Evolutionary conservation across 2,329 filamentous ascomycete species (phyloP).

Genomic region (Septoria linicola): DNA sequence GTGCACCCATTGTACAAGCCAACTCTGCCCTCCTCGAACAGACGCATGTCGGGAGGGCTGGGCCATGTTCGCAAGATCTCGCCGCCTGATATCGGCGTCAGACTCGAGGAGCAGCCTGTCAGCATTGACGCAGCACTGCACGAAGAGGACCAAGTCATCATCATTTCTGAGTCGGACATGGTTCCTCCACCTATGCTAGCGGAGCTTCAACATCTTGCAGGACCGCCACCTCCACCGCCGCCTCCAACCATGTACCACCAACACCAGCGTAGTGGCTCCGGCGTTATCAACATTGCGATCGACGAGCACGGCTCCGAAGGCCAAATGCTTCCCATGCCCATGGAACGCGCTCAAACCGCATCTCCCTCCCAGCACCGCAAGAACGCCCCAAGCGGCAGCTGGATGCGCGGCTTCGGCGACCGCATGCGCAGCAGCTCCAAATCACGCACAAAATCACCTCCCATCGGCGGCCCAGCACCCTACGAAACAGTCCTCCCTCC

Average conservation of each 20-base stretch:
- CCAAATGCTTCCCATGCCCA: constrained; percentile 28
- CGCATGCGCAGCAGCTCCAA: constrained; percentile 60
- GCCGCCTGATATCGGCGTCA: constrained; percentile 37
- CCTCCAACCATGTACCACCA: constrained; percentile 36
- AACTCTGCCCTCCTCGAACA: constrained; percentile 30
- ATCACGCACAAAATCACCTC: constrained; percentile 51
- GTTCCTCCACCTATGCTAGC: constrained; percentile 45
- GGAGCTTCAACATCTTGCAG: constrained; percentile 61
- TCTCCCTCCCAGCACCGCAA: constrained; percentile 36
- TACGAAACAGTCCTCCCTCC: constrained; percentile 21
- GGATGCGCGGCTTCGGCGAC: constrained; percentile 57
- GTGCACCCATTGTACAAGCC: constrained; percentile 39
- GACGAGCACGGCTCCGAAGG: constrained; percentile 39
- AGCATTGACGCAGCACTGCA: constrained; percentile 57
- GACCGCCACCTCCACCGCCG: constrained; percentile 48
- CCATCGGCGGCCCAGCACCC: constrained; percentile 32
- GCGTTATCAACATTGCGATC: constrained; percentile 48
- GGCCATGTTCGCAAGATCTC: constrained; percentile 47
- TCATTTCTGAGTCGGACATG: constrained; percentile 41
- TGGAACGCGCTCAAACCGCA: constrained; percentile 34
- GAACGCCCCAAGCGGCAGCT: constrained; percentile 57
- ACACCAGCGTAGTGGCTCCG: constrained; percentile 26
- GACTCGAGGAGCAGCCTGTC: constrained; percentile 18
- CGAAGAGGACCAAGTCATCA: constrained; percentile 43
- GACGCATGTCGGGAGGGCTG: constrained; percentile 41